Evolutionary conservation across 176 grass and related monocot species (phyloP).

Genomic region (Paspalum vaginatum): DNA sequence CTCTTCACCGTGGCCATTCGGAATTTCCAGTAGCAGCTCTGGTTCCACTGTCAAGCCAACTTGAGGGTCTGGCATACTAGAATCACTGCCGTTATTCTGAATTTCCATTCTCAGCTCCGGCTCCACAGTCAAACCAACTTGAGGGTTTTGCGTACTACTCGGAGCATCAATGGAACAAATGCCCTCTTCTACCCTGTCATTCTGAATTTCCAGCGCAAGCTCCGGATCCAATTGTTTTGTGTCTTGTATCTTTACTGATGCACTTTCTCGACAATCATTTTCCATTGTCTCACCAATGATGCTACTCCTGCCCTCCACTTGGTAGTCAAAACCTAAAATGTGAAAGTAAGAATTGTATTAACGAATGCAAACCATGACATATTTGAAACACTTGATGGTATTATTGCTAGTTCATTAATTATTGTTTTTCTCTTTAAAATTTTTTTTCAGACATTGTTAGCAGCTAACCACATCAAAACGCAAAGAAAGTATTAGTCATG

Average conservation of each 20-base stretch:
- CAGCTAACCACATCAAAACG: conserved; percentile 15
- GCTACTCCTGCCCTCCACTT: conserved; percentile 23
- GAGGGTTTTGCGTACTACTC: conserved; percentile 21
- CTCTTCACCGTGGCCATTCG: conserved; percentile 13
- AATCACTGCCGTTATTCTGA: neutral
- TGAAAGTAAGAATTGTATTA: neutral
- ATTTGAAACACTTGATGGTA: neutral
- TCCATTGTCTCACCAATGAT: conserved; percentile 11
- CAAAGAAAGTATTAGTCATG: conserved; percentile 7
- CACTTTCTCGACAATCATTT: conserved; percentile 36
- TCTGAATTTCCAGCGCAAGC: conserved; percentile 13
- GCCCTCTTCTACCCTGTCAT: neutral
- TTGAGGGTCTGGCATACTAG: conserved; percentile 32
- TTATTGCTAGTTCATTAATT: neutral
- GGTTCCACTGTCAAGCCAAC: conserved; percentile 11
- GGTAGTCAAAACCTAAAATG: conserved; percentile 33
- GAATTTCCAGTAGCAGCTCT: conserved; percentile 25
- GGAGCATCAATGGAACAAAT: conserved; percentile 37
- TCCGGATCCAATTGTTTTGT: conserved; percentile 19
- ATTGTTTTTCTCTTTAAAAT: neutral
- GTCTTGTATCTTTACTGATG: conserved; percentile 26
- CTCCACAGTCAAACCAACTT: conserved; percentile 20
- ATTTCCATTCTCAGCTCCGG: neutral
- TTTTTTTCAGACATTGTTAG: neutral
- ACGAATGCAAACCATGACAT: conserved; percentile 20